These are phyloP conservation scores for Strobilomyces confusus DNA, from an alignment of 768 basidiomycete genomes.

Conservation along the genomic window DNA sequence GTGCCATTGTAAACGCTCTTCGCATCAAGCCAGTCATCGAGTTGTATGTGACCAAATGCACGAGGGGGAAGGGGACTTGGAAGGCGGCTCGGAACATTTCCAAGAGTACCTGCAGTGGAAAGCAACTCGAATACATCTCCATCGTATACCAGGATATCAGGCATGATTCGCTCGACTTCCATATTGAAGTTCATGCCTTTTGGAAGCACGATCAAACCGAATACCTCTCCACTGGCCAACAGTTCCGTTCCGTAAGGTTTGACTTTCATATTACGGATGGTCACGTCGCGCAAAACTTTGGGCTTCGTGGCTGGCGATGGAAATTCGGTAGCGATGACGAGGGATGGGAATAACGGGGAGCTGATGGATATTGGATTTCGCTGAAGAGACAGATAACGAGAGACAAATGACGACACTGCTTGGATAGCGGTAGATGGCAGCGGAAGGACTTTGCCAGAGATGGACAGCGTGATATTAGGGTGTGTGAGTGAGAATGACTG, in stretches of 20 bases:
- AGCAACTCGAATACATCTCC: constrained; percentile 50
- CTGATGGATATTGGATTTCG: constrained; percentile 57
- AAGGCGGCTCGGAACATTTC: constrained; percentile 42
- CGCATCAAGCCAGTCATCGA: constrained; percentile 62
- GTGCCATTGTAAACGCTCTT: constrained; percentile 39
- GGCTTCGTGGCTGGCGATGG: constrained; percentile 65
- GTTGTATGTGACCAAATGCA: constrained; percentile 74
- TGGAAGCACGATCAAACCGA: constrained; percentile 63
- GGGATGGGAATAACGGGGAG: constrained; percentile 48
- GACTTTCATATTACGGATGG: constrained; percentile 73
- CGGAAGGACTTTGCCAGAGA: constrained; percentile 57
- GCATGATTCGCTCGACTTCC: constrained; percentile 59
- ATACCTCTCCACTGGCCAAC: constrained; percentile 67
- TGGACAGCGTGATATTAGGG: constrained; percentile 60
- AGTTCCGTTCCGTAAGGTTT: constrained; percentile 45
- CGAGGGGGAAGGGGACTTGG: constrained; percentile 65
- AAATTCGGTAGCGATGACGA: constrained; percentile 49
- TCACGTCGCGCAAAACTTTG: constrained; percentile 63
- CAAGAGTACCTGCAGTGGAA: constrained; percentile 6
- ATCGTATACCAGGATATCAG: constrained; percentile 77
- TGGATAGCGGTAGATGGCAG: constrained; percentile 38
- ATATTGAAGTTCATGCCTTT: constrained; percentile 63
- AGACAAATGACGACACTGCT: constrained; percentile 57
- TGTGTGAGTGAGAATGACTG: constrained; percentile 57
- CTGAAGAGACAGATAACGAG: constrained; percentile 56